Percentiles rank a stretch among this genome's conserved stretches.
phyloP scores from a whole-genome alignment of 805 yeast species.

The Candida rishiriensis region DNA sequence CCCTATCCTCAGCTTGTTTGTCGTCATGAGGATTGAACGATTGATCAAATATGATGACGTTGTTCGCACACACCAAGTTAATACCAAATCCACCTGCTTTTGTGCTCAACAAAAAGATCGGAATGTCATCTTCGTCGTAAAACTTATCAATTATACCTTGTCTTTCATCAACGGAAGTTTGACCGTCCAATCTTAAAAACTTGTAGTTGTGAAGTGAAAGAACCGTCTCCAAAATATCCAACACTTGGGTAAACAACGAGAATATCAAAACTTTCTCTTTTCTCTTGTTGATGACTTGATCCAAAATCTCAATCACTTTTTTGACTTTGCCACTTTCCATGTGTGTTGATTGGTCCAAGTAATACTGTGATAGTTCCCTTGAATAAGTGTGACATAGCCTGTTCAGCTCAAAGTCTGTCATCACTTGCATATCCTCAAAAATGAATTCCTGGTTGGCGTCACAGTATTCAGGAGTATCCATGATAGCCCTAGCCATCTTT shows the following conservation, averaged over 20 bases:
- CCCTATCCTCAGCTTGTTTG: slow-evolving; percentile 97
- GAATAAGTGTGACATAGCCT: slow-evolving; percentile 70
- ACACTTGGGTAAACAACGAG: slow-evolving; percentile 87
- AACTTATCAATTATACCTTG: slow-evolving; percentile 89
- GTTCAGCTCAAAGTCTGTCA: slow-evolving; percentile 89
- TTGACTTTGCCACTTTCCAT: slow-evolving; percentile 71
- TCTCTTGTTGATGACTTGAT: slow-evolving; percentile 47
- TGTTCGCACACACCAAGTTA: slow-evolving; percentile 90
- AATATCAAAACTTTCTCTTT: slow-evolving; percentile 74
- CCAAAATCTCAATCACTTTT: slow-evolving; percentile 52
- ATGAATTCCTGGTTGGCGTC: slow-evolving; percentile 76
- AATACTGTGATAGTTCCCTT: slow-evolving; percentile 49
- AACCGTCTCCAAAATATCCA: slow-evolving; percentile 81
- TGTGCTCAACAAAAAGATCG: slow-evolving; percentile 84
- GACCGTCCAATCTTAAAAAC: slow-evolving; percentile 88
- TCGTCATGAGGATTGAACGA: slow-evolving; percentile 98
- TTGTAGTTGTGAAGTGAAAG: slow-evolving; percentile 59
- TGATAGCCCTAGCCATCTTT: slow-evolving; percentile 72
- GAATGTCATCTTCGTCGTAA: slow-evolving; percentile 75
- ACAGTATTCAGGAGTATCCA: slow-evolving; percentile 72
- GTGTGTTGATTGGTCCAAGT: slow-evolving; percentile 48
- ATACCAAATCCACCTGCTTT: slow-evolving; percentile 99
- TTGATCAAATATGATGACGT: slow-evolving; percentile 87
- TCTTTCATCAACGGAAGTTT: slow-evolving; percentile 86
- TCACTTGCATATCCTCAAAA: slow-evolving; percentile 89